phyloP scores from a whole-genome alignment of 441 rosid genomes.

The Pelargonium citronellum region DNA sequence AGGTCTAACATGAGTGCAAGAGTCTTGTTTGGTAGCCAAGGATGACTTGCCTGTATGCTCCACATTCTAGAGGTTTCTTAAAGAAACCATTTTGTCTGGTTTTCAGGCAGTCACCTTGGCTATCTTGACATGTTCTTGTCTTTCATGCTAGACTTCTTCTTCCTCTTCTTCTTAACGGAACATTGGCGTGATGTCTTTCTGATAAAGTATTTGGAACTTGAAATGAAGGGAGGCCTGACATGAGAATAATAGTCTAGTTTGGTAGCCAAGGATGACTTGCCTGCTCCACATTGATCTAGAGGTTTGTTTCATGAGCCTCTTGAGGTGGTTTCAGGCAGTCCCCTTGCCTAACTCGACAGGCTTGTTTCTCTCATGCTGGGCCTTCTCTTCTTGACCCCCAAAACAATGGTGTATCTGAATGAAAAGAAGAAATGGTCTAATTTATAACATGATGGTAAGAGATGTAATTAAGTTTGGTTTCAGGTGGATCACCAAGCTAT shows the following conservation, averaged over 20 bases:
- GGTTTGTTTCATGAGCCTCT: too few species aligned
- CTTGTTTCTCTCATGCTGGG: not conserved
- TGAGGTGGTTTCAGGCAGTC: not conserved
- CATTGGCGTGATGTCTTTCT: too few species aligned
- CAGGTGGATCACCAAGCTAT: too few species aligned
- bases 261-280: constrained; percentile 9
- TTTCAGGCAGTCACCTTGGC: constrained; percentile 1
- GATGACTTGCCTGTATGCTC: not conserved
- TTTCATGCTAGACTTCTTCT: not conserved
- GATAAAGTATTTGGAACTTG: too few species aligned
- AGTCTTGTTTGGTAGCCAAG: constrained; percentile 2
- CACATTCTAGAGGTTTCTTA: too few species aligned
- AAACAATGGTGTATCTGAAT: too few species aligned
- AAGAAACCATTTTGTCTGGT: not conserved
- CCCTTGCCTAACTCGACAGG: not conserved
- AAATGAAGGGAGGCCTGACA: not conserved
- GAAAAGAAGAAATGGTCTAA: too few species aligned
- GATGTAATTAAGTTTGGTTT: too few species aligned
- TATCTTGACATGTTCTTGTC: not conserved
- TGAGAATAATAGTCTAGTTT: not conserved
- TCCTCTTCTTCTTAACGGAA: too few species aligned
- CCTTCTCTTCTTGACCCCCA: not conserved
- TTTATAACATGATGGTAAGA: too few species aligned
- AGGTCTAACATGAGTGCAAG: not conserved
- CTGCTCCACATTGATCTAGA: not conserved